These are phyloP conservation scores for Limonium bicolor DNA, from an alignment of 148 eudicot genomes.

Conservation along the genomic window DNA sequence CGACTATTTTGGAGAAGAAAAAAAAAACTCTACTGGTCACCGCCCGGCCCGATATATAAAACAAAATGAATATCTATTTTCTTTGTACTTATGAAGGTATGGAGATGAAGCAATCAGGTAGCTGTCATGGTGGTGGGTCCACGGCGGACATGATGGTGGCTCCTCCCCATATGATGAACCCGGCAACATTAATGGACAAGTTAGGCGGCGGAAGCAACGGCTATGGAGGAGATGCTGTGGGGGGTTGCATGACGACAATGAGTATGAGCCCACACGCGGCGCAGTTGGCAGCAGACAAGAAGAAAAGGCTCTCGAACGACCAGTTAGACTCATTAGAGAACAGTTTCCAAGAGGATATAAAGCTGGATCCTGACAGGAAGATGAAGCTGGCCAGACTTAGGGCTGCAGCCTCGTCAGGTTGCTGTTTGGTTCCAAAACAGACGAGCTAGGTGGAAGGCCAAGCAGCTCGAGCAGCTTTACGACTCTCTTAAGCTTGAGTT, in stretches of 20 bases:
- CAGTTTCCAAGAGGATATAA: slow-evolving; percentile 11
- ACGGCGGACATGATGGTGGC: slow-evolving; percentile 10
- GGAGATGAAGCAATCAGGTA: slow-evolving; percentile 34
- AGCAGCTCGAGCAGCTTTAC: slow-evolving; percentile 9
- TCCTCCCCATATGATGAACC: slow-evolving; percentile 8
- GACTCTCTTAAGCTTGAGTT: slow-evolving; percentile 10
- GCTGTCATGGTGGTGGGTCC: too few relatives aligned
- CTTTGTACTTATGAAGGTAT: slow-evolving; percentile 3
- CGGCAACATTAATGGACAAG: slow-evolving; percentile 14
- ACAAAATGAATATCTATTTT: neutral
- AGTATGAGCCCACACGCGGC: slow-evolving; percentile 9
- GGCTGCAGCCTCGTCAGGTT: slow-evolving; percentile 10
- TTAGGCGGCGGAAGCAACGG: too few relatives aligned
- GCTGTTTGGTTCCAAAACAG: slow-evolving; percentile 14
- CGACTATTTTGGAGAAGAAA: neutral
- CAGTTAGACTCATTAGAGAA: slow-evolving; percentile 10
- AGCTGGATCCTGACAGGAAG: slow-evolving; percentile 12
- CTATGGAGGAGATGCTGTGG: neutral
- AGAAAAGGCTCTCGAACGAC: slow-evolving; percentile 5
- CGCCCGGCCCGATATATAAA: neutral
- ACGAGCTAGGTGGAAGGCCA: slow-evolving; percentile 13
- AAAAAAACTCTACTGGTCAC: too few relatives aligned
- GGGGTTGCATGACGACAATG: neutral
- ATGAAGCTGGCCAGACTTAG: slow-evolving; percentile 8
- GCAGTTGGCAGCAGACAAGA: slow-evolving; percentile 10